Conservation (phyloP, 345 rosid genomes). For the Eucalyptus curtisii region DNA sequence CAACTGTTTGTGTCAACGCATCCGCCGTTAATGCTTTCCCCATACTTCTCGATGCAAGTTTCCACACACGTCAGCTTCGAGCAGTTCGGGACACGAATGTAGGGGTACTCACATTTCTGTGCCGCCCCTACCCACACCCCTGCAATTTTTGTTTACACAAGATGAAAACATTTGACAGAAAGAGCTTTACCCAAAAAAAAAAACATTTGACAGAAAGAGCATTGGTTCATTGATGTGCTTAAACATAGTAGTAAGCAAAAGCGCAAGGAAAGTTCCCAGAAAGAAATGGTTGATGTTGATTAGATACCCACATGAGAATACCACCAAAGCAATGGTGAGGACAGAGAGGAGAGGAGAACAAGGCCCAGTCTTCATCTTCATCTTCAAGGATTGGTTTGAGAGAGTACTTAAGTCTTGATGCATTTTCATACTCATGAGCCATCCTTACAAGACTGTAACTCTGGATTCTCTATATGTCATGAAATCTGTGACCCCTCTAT, state of each 20-base stretch:
- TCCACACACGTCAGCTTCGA: not conserved
- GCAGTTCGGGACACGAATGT: not conserved
- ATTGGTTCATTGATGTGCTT: not conserved
- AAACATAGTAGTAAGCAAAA: not conserved
- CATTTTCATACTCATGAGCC: not conserved
- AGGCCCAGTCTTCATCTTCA: not conserved
- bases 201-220: not conserved
- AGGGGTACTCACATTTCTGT: not conserved
- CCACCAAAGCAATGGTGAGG: not conserved
- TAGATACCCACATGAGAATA: not conserved
- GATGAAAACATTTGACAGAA: not conserved
- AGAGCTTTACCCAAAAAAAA: too few relatives aligned
- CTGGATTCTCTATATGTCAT: not conserved
- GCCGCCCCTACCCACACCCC: not conserved
- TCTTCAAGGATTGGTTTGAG: not conserved
- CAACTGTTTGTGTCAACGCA: not conserved
- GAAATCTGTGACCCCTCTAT: not conserved
- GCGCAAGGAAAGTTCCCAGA: not conserved
- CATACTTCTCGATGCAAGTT: not conserved
- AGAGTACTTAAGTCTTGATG: not conserved
- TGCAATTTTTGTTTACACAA: not conserved
- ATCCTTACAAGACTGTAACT: not conserved
- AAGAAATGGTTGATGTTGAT: not conserved
- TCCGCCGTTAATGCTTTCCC: not conserved
- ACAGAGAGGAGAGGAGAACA: not conserved